Base-by-base conservation (phyloP, 495 filamentous ascomycete genomes). In the Amniculicola lignicola region DNA sequence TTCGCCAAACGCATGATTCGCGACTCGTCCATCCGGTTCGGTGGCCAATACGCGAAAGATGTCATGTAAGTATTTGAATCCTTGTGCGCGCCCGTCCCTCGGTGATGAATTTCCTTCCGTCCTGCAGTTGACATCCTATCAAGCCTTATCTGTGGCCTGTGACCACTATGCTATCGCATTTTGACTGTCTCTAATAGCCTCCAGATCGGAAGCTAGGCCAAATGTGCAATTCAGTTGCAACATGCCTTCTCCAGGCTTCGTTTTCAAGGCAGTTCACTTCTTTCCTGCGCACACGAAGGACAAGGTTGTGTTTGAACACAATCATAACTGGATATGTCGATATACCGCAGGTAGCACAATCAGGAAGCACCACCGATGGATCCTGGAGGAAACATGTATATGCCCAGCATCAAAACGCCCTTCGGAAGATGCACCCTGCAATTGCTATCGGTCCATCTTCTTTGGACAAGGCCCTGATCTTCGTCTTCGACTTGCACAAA, bases 11-110 rank as follows among this genome's bases (percentile, higher is more conserved):
- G 25, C 5, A 22, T 57, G 23, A 19, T 41, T 19, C 5, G 25
- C 24, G 29, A 41, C 53, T 49, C 19, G 24, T n/a, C 22, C 7
- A 25, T 57, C 23, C 43, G 23, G 11, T 42, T 57, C 43, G 23
- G 23, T 14, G 44, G 37, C 6, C n/a, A 42, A 2, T 29, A 31
- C 24, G 49, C 37, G 2, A 1, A 21, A 28, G 24, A 2, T n/a
- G 11, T 53, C 38, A 35, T 40, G 40, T 27, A 37, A 5, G 38
- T 29, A 14, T 6, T 40, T 18, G 6, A 6, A 40, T 19, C 37
- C 37, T 6, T 40, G 7, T 40, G 6, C 9, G 10, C 16, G 37
- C 37, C 37, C 37, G n/a, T n/a, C 9, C 37, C 6, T 40, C 37
- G 16, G 6, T 6, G 16, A 9, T 6, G 6, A 40, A 40, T 18